Evolutionary conservation across 2,329 filamentous ascomycete genomes (phyloP).

Genomic region (Calonectria hongkongensis): DNA sequence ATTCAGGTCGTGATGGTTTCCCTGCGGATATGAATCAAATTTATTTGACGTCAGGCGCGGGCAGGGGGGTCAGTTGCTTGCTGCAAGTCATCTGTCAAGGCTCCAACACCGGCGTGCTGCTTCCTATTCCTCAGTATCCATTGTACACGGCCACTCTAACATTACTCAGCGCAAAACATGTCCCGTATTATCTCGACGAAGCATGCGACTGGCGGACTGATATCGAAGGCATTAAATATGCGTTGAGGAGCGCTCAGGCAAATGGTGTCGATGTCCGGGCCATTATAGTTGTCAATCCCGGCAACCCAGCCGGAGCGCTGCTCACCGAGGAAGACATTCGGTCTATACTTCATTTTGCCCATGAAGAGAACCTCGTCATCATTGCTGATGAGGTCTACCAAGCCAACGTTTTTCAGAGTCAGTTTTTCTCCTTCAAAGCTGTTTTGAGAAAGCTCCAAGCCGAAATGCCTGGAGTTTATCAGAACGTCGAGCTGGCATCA

Average conservation of each 20-base stretch:
- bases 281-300: slow-evolving; percentile 98
- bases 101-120: slow-evolving; percentile 86
- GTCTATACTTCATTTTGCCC: slow-evolving; percentile 88
- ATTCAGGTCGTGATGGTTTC: slow-evolving; percentile 81
- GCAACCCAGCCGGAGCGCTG: slow-evolving; percentile 95
- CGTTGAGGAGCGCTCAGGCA: slow-evolving; percentile 75
- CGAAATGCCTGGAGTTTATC: slow-evolving; percentile 83
- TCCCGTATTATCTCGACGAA: slow-evolving; percentile 73
- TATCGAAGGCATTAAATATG: too few relatives aligned
- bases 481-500: slow-evolving; percentile 90
- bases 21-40: slow-evolving; percentile 86
- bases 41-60: slow-evolving; percentile 94
- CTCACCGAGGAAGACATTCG: slow-evolving; percentile 88
- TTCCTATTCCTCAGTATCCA: slow-evolving; percentile 98
- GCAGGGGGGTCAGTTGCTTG: slow-evolving; percentile 80
- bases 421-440: slow-evolving; percentile 97
- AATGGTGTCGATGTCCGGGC: slow-evolving; percentile 91
- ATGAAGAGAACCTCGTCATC: slow-evolving; percentile 88
- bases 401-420: slow-evolving; percentile 95
- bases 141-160: slow-evolving; percentile 96
- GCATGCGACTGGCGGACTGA: too few relatives aligned
- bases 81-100: slow-evolving; percentile 67
- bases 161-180: slow-evolving; percentile 61
- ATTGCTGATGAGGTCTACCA: slow-evolving; percentile 99
- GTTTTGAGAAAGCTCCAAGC: slow-evolving; percentile 88